phyloP scores from a whole-genome alignment of 2,329 filamentous ascomycete genomes.

The Fusarium metavorans region DNA sequence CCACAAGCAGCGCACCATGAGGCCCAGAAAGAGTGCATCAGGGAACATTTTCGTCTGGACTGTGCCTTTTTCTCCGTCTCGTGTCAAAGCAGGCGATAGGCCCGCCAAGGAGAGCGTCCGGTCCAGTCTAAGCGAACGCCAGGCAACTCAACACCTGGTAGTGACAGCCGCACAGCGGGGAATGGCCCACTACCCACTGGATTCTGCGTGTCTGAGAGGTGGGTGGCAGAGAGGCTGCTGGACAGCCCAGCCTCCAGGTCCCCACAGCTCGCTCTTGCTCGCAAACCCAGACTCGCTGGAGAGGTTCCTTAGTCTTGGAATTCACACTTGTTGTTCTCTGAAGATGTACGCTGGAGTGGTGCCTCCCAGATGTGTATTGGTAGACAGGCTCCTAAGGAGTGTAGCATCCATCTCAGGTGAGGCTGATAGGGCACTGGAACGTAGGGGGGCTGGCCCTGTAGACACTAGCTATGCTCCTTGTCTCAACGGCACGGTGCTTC shows the following conservation, averaged over 20 bases:
- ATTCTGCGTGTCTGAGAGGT: constrained; percentile 9
- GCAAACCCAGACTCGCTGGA: background rate
- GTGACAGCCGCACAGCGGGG: constrained; percentile 42
- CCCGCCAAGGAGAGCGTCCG: constrained; percentile 17
- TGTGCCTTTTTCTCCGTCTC: constrained; percentile 17
- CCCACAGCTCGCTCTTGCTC: constrained; percentile 1
- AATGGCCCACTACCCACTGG: constrained; percentile 30
- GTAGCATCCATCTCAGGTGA: background rate
- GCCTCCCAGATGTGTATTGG: background rate
- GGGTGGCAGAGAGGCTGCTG: constrained; percentile 1
- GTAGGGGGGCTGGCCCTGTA: background rate
- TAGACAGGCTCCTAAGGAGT: background rate
- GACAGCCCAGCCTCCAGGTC: constrained; percentile 13
- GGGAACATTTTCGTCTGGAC: background rate
- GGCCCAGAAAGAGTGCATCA: background rate
- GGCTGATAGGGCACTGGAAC: background rate
- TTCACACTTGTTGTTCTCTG: background rate
- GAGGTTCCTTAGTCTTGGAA: background rate
- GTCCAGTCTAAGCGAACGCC: constrained; percentile 32
- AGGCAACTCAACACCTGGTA: constrained; percentile 37
- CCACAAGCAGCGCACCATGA: constrained; percentile 2
- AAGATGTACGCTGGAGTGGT: background rate
- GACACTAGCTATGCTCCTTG: background rate
- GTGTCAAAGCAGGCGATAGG: constrained; percentile 22
- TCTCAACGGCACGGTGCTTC: constrained; percentile 3